phyloP scores from a whole-genome alignment of 2,329 filamentous ascomycete genomes.

The Beauveria sp. region DNA sequence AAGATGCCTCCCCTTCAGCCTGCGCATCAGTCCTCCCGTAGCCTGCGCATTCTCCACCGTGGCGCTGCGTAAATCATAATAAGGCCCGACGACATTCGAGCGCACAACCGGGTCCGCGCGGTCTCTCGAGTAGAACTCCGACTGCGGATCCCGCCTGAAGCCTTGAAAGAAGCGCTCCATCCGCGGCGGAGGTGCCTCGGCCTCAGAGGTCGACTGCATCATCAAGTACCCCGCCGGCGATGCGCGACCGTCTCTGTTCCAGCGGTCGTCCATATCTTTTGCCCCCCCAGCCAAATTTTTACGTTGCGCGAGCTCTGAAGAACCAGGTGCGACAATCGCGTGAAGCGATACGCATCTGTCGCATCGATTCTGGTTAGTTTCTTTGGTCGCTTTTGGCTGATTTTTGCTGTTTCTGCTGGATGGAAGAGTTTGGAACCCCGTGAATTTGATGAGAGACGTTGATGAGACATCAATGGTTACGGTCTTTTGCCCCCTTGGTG shows the following conservation, averaged over 20 bases:
- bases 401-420: not conserved
- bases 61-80: slow-evolving; percentile 10
- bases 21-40: slow-evolving; percentile 8
- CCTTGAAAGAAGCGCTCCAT: slow-evolving; percentile 7
- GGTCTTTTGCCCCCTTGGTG: not conserved
- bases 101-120: not conserved
- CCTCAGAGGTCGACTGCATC: not conserved
- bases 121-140: slow-evolving; percentile 2
- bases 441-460: not conserved
- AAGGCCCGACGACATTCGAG: not conserved
- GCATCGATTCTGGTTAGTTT: not conserved
- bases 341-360: not conserved
- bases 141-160: slow-evolving; percentile 8
- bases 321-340: not conserved
- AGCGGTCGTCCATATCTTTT: not conserved
- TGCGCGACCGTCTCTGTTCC: not conserved
- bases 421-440: not conserved
- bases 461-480: not conserved
- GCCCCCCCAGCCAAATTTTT: not conserved
- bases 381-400: too few species aligned
- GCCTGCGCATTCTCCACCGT: slow-evolving; percentile 7
- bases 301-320: not conserved
- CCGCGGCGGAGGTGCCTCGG: not conserved
- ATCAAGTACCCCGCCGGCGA: not conserved
- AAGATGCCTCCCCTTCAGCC: slow-evolving; percentile 65